Evolutionary conservation across 2,329 filamentous ascomycete genomes (phyloP), one percentile per base, ranked within the genome.

Genomic region (Colletotrichum eleusines): DNA sequence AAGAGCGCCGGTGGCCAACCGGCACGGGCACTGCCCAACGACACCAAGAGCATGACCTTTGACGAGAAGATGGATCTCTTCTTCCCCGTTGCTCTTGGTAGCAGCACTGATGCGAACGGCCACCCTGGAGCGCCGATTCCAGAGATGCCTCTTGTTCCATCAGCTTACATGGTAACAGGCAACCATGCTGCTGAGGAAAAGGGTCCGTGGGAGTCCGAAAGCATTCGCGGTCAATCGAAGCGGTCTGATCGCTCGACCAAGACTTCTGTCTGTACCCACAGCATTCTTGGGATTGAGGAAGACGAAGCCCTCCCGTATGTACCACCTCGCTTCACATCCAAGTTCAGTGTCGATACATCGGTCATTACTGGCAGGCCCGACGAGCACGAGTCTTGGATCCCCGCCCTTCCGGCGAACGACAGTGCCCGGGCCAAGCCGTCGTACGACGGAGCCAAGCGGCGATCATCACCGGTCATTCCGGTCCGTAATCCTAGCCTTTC

Each of bases 21-120:
- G 8, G 69, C 77, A 48, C 77, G 84, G 20, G 80, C 86, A 23
- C 80, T 83, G 7, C 84, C 86, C 3, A 88, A 88, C 69, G 78
- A 87, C 71, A 88, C 86, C 3, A 85, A 84, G 77, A 89, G 86
- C 75, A 89, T 89, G 87, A 88, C 86, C 0, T 84, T 88, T 71
- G 81, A 88, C 62, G 87, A 89, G 74, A 89, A 89, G 76, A 86
- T 89, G 79, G 79, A 81, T 1, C 76, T 88, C 6, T 77, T 89
- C 31, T 88, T 87, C 72, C 81, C 84, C 4, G 76, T 53, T 2
- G 57, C 78, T 9, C 77, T 82, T 2, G 74, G 66, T 2, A 73
- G 67, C 42, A 55, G 57, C 40, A 62, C 51, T 6, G 59, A 54
- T 35, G 42, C 50, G 6, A 57, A 23, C 18, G 53, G 38, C n/a